phyloP scores from a whole-genome alignment of 2,329 filamentous ascomycete genomes.

The Fusarium sp. region DNA sequence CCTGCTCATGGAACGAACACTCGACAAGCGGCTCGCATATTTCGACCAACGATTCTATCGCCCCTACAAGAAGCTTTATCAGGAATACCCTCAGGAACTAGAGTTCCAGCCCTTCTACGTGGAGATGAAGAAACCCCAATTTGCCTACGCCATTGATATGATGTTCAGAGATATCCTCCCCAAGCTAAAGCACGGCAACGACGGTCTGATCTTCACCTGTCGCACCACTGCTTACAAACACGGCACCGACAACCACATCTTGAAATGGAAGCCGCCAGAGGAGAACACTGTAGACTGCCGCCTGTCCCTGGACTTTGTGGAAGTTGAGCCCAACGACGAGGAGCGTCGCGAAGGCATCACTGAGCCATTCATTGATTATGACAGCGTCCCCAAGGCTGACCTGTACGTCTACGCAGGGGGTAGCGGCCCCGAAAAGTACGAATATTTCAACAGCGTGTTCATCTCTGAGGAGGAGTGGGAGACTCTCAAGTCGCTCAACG shows the following conservation, averaged over 20 bases:
- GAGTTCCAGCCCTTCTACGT: slow-evolving; percentile 80
- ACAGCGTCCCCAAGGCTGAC: slow-evolving; percentile 77
- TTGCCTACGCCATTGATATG: slow-evolving; percentile 87
- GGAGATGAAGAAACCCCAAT: slow-evolving; percentile 88
- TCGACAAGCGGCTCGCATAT: slow-evolving; percentile 90
- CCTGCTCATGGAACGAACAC: slow-evolving; percentile 78
- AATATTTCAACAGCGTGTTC: slow-evolving; percentile 72
- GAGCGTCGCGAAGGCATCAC: slow-evolving; percentile 74
- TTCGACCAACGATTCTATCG: slow-evolving; percentile 81
- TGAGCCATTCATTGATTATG: slow-evolving; percentile 78
- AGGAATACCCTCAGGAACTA: slow-evolving; percentile 74
- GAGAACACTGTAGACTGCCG: slow-evolving; percentile 97
- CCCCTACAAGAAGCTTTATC: slow-evolving; percentile 72
- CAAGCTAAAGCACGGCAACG: slow-evolving; percentile 88
- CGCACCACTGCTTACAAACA: slow-evolving; percentile 85
- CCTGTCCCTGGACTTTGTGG: slow-evolving; percentile 79
- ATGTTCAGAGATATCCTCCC: slow-evolving; percentile 92
- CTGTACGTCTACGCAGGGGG: slow-evolving; percentile 76
- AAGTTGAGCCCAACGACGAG: slow-evolving; percentile 71
- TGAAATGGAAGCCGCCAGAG: slow-evolving; percentile 97
- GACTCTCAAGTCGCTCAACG: slow-evolving; percentile 74
- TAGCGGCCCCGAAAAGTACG: slow-evolving; percentile 63
- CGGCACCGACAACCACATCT: slow-evolving; percentile 90
- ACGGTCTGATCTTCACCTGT: slow-evolving; percentile 98
- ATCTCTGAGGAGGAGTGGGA: slow-evolving; percentile 86